Evolutionary conservation across 257 asterid genomes (phyloP), one percentile per base, ranked within the genome.

Genomic region (Nicotiana paniculata): DNA sequence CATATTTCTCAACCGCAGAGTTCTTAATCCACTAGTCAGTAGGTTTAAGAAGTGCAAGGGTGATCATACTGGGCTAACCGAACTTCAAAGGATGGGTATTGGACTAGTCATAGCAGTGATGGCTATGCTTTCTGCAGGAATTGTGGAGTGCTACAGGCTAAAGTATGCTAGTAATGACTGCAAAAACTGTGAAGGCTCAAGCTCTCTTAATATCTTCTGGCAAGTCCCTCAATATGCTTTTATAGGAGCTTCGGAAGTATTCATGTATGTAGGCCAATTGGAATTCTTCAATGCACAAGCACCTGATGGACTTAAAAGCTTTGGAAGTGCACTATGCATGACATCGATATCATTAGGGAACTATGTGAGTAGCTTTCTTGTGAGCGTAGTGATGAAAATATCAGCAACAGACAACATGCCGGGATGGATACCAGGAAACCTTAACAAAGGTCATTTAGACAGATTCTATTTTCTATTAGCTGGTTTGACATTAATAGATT

Each of bases 251-350:
- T 96, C 98, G 0, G 99, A 94, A 67, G 98, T 94, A 75, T 96
- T 96, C 82, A 94, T 96, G 98, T 96, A 93, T n/a, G 98, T 94
- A 1, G 98, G 94, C 5, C 99, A 95, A 80, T 58, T 94, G 18
- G 99, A 96, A 90, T 94, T 96, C 81, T 96, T 96, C 88, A 94
- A 96, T 2, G 96, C 94, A 2, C 97, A 94, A 79, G 96, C 98
- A 1, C 99, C 99, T 0, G 97, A 96, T 35, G 97, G 98, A 4
- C 91, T 94, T 6, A 94, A 96, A 90, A 96, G 98, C 90, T 96
- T 96, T 17, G 99, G 98, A 4, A 96, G 98, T 64, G 98, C 99
- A 12, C 94, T 96, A 5, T 93, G 98, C 66, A 93, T 94, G 99
- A 94, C 98, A 0, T 96, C 99, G 3, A 96, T 96, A 76, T 96